Conservation (phyloP, 176 grass and related monocot species). For the Otatea glauca region DNA sequence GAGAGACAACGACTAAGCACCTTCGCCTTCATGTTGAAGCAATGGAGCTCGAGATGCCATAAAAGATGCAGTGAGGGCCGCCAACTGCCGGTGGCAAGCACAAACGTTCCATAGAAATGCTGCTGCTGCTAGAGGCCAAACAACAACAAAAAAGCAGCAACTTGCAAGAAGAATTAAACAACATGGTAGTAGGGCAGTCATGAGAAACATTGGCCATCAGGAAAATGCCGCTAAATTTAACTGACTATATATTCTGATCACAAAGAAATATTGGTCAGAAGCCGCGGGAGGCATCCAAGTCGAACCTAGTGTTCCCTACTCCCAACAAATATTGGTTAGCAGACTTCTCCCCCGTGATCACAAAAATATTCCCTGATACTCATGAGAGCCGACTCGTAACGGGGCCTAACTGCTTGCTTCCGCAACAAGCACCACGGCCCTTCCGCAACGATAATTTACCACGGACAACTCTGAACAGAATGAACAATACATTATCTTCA, state of each 20-base stretch:
- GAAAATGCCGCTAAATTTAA: constrained; percentile 60
- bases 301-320: constrained; percentile 43
- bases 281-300: constrained; percentile 43
- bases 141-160: not conserved
- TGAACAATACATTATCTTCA: not conserved
- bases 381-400: constrained; percentile 30
- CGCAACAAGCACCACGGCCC: constrained; percentile 17
- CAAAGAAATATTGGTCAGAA: constrained; percentile 55
- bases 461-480: constrained; percentile 42
- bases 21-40: not conserved
- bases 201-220: constrained; percentile 48
- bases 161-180: constrained; percentile 38
- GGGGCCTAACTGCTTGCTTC: constrained; percentile 39
- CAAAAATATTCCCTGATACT: constrained; percentile 50
- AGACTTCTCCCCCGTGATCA: constrained; percentile 43
- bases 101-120: not conserved
- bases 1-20: too few relatives aligned
- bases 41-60: not conserved
- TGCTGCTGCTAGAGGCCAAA: not conserved
- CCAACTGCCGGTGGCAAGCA: not conserved
- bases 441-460: constrained; percentile 23
- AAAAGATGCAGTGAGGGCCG: not conserved
- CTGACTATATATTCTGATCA: constrained; percentile 48
- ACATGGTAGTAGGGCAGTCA: constrained; percentile 16
- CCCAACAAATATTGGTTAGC: constrained; percentile 56